A percentile compares a stretch with the other conserved stretches of the same genome.
These are phyloP conservation scores for Rhodosorus marinus DNA, from an alignment of 23 red algal species.

Conservation along the genomic window DNA sequence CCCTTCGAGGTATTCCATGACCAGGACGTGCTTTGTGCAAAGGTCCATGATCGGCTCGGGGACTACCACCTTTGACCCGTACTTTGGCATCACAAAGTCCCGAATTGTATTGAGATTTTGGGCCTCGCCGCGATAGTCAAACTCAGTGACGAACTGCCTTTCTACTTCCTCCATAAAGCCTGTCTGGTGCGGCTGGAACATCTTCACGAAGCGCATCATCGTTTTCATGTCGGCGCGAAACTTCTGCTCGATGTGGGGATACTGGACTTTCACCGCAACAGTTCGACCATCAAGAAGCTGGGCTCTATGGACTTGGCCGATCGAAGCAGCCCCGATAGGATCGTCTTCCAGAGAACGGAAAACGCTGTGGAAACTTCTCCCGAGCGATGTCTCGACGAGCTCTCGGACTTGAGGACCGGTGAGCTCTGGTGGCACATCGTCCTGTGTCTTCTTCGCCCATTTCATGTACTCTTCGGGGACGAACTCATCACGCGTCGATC, in stretches of 20 bases:
- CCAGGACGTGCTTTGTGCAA: constrained; percentile 31
- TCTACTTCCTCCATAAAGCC: constrained; percentile 36
- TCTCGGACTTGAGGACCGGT: constrained; percentile 3
- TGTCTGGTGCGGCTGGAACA: constrained; percentile 42
- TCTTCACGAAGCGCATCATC: constrained; percentile 50
- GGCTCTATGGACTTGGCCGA: constrained; percentile 61
- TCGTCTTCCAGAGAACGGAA: constrained; percentile 29
- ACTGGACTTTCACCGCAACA: constrained; percentile 59
- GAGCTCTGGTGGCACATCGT: constrained; percentile 28
- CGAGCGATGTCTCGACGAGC: constrained; percentile 17
- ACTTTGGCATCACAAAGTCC: constrained; percentile 1
- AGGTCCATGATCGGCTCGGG: constrained; percentile 25
- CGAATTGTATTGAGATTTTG: constrained; percentile 26
- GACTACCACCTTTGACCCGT: constrained; percentile 19
- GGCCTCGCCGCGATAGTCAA: constrained; percentile 50
- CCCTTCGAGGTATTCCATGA: constrained; percentile 56
- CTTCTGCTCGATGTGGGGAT: constrained; percentile 38
- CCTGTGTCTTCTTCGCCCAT: constrained; percentile 50
- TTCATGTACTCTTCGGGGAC: constrained; percentile 45
- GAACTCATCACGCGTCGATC: constrained; percentile 49
- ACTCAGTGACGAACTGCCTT: constrained; percentile 53
- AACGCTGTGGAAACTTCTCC: constrained; percentile 7
- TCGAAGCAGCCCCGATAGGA: constrained; percentile 45
- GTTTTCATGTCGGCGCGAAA: constrained; percentile 51
- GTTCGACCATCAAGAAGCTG: constrained; percentile 1